Conservation (phyloP, 2,329 filamentous ascomycete species). For the Aspergillus nomiae region DNA sequence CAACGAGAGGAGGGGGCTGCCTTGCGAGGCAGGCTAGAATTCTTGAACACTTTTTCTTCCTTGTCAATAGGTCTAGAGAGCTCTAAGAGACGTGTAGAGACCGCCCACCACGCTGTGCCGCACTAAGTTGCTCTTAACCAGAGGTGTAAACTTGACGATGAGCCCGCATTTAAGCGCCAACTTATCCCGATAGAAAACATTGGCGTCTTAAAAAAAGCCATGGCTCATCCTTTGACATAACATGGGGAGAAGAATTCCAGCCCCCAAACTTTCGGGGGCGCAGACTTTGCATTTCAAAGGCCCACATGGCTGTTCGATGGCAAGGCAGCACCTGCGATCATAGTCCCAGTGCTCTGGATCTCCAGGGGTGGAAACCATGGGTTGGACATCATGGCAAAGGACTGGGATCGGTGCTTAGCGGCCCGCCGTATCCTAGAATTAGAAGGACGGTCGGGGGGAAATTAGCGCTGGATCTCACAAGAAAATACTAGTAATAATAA, state of each 20-base stretch:
- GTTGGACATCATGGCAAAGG: constrained; percentile 19
- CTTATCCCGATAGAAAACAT: constrained; percentile 29
- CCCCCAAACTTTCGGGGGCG: constrained; percentile 35
- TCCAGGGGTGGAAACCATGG: constrained; percentile 21
- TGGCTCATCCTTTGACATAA: constrained; percentile 20
- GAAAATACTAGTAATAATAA: not conserved
- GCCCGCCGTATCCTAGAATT: constrained; percentile 14
- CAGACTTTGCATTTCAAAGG: constrained; percentile 31
- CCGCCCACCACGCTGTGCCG: constrained; percentile 35
- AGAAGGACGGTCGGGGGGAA: constrained; percentile 20
- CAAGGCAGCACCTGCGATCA: constrained; percentile 21
- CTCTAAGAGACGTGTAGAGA: constrained; percentile 27
- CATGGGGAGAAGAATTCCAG: constrained; percentile 26
- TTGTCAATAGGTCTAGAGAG: constrained; percentile 33
- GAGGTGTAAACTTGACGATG: constrained; percentile 33
- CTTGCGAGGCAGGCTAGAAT: constrained; percentile 38
- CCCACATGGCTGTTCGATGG: constrained; percentile 22
- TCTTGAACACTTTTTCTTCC: constrained; percentile 24
- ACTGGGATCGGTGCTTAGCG: constrained; percentile 17
- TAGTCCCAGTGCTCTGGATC: constrained; percentile 27
- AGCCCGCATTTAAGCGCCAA: constrained; percentile 42
- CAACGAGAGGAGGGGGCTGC: constrained; percentile 27
- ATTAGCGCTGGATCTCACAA: constrained; percentile 24
- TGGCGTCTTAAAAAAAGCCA: constrained; percentile 18
- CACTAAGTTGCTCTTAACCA: constrained; percentile 27